Conservation (phyloP, 2,329 filamentous ascomycete species). For the Plenodomus lindquistii region DNA sequence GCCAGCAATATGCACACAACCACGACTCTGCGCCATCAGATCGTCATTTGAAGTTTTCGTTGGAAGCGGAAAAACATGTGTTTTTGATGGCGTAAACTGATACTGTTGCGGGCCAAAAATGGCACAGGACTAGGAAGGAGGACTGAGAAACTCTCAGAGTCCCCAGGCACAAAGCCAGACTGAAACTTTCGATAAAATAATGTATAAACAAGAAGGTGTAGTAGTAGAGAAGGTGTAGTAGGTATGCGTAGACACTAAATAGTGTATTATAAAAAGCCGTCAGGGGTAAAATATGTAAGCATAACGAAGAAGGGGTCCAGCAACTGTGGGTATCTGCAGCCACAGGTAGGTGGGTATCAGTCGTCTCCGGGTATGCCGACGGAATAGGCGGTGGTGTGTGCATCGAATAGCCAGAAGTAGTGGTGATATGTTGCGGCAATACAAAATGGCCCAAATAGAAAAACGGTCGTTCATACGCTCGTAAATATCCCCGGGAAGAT, state of each 20-base stretch:
- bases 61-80: too few species aligned
- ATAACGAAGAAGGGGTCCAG: not conserved
- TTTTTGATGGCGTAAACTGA: too few species aligned
- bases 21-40: too few species aligned
- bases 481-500: slow-evolving; percentile 6
- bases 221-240: not conserved
- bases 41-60: too few species aligned
- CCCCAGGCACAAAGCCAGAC: not conserved
- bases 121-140: too few species aligned
- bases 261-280: not conserved
- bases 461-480: slow-evolving; percentile 3
- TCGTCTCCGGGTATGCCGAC: not conserved
- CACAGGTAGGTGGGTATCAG: not conserved
- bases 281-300: not conserved
- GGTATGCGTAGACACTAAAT: not conserved
- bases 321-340: not conserved
- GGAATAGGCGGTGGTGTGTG: not conserved
- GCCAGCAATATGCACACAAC: too few species aligned
- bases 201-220: not conserved
- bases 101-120: too few species aligned
- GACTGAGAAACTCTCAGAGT: not conserved
- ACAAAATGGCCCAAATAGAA: not conserved
- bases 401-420: not conserved
- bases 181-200: not conserved
- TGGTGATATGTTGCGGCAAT: not conserved